phyloP scores from a whole-genome alignment of 805 yeast genomes.

The Monosporozyma unispora region DNA sequence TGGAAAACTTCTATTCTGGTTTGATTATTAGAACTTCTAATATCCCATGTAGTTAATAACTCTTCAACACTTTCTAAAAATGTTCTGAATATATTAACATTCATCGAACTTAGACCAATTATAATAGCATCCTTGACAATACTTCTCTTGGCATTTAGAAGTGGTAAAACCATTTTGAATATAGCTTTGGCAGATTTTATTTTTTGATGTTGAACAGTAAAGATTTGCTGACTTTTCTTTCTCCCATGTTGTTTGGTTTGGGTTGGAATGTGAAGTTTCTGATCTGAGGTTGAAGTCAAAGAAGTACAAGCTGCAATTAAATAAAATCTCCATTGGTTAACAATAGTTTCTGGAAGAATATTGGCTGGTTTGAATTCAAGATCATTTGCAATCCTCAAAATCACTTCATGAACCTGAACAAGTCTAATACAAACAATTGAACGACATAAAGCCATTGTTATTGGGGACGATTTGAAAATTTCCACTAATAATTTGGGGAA shows the following conservation, averaged over 20 bases:
- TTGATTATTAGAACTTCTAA: slow-evolving; percentile 33
- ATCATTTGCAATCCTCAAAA: slow-evolving; percentile 47
- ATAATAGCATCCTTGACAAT: slow-evolving; percentile 78
- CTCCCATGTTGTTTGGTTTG: slow-evolving; percentile 51
- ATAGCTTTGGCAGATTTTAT: slow-evolving; percentile 88
- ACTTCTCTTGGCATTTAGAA: slow-evolving; percentile 60
- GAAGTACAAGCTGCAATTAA: slow-evolving; percentile 88
- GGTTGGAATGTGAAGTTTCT: slow-evolving; percentile 57
- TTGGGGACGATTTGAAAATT: slow-evolving; percentile 75
- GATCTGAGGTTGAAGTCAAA: slow-evolving; percentile 81
- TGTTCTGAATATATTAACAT: slow-evolving; percentile 79
- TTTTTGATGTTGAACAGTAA: slow-evolving; percentile 79
- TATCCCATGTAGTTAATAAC: slow-evolving; percentile 47
- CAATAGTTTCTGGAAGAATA: slow-evolving; percentile 57
- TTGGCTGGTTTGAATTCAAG: slow-evolving; percentile 25
- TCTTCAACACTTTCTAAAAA: slow-evolving; percentile 68
- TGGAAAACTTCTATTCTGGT: slow-evolving; percentile 72
- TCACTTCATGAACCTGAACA: slow-evolving; percentile 73
- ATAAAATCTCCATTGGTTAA: slow-evolving; percentile 84
- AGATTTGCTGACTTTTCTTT: slow-evolving; percentile 68
- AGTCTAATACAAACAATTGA: slow-evolving; percentile 82
- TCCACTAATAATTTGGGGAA: slow-evolving; percentile 67
- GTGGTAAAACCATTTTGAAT: slow-evolving; percentile 78
- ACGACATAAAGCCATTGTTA: slow-evolving; percentile 88
- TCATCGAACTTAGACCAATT: slow-evolving; percentile 81